Percentiles rank a stretch among this genome's conserved stretches.
Conservation (phyloP, 2,329 filamentous ascomycete genomes). For the Leptographium radiaticola region DNA sequence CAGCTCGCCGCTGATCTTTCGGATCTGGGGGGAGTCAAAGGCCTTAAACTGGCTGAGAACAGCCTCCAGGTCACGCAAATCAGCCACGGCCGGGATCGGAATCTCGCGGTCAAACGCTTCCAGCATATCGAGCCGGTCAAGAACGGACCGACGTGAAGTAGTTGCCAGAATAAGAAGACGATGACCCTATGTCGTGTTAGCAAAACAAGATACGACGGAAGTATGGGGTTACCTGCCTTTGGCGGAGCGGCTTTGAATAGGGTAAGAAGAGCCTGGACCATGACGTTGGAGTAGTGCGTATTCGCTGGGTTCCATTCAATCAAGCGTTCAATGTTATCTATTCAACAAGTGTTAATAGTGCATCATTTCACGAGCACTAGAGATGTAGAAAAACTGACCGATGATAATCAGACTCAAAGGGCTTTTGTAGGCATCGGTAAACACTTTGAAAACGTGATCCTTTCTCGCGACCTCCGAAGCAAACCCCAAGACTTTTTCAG, state of each 20-base stretch:
- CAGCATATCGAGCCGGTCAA: conserved; percentile 72
- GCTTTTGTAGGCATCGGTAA: conserved; percentile 90
- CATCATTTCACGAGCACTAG: no score
- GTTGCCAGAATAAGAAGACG: conserved; percentile 86
- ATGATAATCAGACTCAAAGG: conserved; percentile 70
- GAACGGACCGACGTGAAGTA: conserved; percentile 63
- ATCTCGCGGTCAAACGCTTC: conserved; percentile 72
- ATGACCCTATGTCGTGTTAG: conserved; percentile 28
- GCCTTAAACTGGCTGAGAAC: conserved; percentile 56
- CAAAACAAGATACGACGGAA: no score
- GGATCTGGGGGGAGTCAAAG: conserved; percentile 49
- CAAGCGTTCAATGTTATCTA: conserved; percentile 84
- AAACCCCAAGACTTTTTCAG: conserved; percentile 76
- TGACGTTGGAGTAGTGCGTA: conserved; percentile 71
- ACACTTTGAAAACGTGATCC: conserved; percentile 73
- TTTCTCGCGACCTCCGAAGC: conserved; percentile 74
- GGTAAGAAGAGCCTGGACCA: conserved; percentile 67
- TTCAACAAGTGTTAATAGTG: no score
- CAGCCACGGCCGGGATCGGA: conserved; percentile 59
- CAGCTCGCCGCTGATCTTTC: conserved; percentile 51
- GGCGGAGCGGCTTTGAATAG: conserved; percentile 65
- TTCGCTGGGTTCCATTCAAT: conserved; percentile 94
- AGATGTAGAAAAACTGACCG: no score
- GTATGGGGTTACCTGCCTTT: conserved; percentile 30
- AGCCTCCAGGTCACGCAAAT: conserved; percentile 28